Evolutionary conservation across 768 basidiomycete species (phyloP).

Genomic region (Sporobolomyces phaffii): DNA sequence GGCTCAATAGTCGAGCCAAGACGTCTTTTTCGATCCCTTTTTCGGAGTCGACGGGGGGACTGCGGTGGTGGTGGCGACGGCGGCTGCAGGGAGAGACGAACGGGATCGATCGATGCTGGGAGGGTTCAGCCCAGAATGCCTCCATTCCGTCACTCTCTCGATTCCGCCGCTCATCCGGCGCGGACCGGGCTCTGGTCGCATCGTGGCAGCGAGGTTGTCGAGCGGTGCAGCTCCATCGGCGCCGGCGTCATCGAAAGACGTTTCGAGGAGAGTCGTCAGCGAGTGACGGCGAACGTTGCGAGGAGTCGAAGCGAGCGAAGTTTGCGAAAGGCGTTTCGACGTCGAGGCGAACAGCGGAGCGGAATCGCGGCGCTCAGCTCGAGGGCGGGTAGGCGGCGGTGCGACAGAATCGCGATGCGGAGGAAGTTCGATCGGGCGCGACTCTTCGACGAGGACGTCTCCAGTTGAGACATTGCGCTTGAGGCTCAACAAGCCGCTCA

Average conservation of each 20-base stretch:
- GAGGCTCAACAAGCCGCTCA: conserved; percentile 7
- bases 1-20: conserved; percentile 28
- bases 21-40: conserved; percentile 10
- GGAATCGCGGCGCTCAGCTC: background rate
- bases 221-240: background rate
- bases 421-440: background rate
- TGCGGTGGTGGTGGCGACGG: background rate
- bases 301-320: background rate
- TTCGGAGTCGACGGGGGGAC: background rate
- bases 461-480: background rate
- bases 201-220: background rate
- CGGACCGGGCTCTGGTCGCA: too few relatives aligned
- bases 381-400: background rate
- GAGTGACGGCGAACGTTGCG: conserved; percentile 18
- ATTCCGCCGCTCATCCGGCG: background rate
- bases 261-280: conserved; percentile 29
- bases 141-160: conserved; percentile 16
- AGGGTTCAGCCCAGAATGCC: background rate
- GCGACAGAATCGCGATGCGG: background rate
- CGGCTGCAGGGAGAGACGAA: background rate
- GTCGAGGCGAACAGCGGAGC: background rate
- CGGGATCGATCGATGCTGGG: background rate
- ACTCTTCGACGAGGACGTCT: background rate
- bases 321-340: background rate
- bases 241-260: conserved; percentile 2